Conservation (phyloP, 2,329 filamentous ascomycete genomes). For the Sporothrix variecibatus region DNA sequence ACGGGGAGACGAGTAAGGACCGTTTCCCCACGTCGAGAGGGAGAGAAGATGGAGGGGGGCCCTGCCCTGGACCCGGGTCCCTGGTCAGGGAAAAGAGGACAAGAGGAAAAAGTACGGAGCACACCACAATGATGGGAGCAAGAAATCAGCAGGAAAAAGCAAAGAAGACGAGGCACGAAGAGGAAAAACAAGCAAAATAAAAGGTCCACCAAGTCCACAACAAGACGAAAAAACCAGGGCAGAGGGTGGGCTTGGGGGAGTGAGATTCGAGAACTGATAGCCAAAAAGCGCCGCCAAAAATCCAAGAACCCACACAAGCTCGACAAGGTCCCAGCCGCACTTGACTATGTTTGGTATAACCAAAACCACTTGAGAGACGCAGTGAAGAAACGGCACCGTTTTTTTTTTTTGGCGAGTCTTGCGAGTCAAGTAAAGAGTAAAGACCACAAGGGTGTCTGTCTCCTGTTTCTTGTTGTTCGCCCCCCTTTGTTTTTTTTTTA, state of each 20-base stretch:
- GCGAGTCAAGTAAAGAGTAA: neutral
- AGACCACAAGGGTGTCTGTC: neutral
- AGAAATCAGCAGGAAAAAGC: neutral
- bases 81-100: slow-evolving; percentile 1
- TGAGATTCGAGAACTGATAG: neutral
- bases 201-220: neutral
- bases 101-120: neutral
- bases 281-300: neutral
- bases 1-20: slow-evolving; percentile 1
- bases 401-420: neutral
- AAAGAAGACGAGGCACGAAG: neutral
- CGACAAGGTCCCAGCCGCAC: neutral
- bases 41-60: neutral
- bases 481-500: neutral
- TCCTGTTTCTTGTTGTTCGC: neutral
- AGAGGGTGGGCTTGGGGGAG: neutral
- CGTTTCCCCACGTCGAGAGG: neutral
- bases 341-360: neutral
- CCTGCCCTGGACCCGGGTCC: neutral
- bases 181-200: neutral
- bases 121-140: neutral
- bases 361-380: neutral
- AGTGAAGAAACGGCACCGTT: neutral
- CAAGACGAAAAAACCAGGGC: neutral
- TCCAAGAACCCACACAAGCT: neutral